phyloP scores from a whole-genome alignment of 1,284 basidiomycete species.

The Cryptococcus wingfieldii region DNA sequence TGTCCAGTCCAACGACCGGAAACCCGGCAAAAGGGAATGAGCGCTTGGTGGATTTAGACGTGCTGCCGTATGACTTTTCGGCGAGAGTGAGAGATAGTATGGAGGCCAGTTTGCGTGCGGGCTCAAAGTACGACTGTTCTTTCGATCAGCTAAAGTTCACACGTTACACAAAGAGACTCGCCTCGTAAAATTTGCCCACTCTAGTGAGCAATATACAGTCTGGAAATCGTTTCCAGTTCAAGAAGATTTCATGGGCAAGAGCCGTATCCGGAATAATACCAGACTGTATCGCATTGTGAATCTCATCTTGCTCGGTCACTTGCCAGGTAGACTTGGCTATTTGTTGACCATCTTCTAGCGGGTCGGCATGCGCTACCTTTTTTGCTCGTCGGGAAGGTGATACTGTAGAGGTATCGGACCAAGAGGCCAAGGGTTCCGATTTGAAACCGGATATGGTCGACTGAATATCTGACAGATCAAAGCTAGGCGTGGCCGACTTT shows the following conservation, averaged over 20 bases:
- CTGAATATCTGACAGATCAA: no score
- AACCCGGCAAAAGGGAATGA: constrained; percentile 78
- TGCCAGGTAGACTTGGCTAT: no score
- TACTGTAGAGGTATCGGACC: neutral
- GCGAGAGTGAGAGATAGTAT: constrained; percentile 56
- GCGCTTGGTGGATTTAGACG: constrained; percentile 41
- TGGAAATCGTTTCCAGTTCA: constrained; percentile 71
- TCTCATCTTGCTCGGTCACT: no score
- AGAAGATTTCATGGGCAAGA: constrained; percentile 65
- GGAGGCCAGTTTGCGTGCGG: constrained; percentile 70
- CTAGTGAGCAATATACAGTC: constrained; percentile 84
- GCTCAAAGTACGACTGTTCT: constrained; percentile 85
- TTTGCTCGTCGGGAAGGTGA: neutral
- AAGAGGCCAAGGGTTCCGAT: no score
- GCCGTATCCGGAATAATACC: constrained; percentile 36
- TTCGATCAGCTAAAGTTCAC: neutral
- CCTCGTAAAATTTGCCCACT: constrained; percentile 94
- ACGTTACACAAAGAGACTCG: constrained; percentile 40
- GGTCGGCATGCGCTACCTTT: neutral
- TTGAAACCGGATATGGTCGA: no score
- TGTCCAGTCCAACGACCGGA: constrained; percentile 76
- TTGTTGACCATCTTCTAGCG: no score
- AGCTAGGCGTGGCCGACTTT: no score
- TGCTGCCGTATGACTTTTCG: constrained; percentile 25
- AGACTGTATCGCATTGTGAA: constrained; percentile 5